phyloP scores from a whole-genome alignment of 257 asterid species.

The Gynochthodes officinalis region DNA sequence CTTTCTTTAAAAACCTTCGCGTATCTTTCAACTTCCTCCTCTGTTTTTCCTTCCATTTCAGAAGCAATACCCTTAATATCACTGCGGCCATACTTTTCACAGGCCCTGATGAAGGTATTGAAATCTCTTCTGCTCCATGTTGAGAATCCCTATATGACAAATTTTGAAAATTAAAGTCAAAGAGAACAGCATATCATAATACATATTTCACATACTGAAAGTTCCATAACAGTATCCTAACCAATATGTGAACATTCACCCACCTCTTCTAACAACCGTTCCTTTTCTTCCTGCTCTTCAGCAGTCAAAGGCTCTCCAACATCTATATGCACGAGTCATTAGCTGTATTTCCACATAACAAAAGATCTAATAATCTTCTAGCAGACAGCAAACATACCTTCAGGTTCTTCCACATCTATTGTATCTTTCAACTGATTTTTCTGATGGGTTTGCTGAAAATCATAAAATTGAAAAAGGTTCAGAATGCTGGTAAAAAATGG shows the following conservation, averaged over 20 bases:
- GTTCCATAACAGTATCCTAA: background rate
- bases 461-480: slow-evolving; percentile 10
- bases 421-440: slow-evolving; percentile 88
- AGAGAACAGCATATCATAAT: background rate
- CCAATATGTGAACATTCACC: slow-evolving; percentile 11
- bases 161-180: background rate
- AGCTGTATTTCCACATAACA: slow-evolving; percentile 20
- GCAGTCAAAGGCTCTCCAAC: slow-evolving; percentile 96
- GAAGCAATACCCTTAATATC: slow-evolving; percentile 78
- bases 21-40: slow-evolving; percentile 93
- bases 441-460: slow-evolving; percentile 67
- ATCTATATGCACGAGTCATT: slow-evolving; percentile 41
- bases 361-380: background rate
- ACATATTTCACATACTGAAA: background rate
- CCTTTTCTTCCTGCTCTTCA: slow-evolving; percentile 98
- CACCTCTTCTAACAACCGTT: slow-evolving; percentile 76
- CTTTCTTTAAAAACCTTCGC: slow-evolving; percentile 85
- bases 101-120: slow-evolving; percentile 89
- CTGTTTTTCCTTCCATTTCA: slow-evolving; percentile 97
- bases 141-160: slow-evolving; percentile 70
- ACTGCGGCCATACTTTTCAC: slow-evolving; percentile 92
- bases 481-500: slow-evolving; percentile 5
- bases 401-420: slow-evolving; percentile 87
- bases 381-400: slow-evolving; percentile 47
- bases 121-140: slow-evolving; percentile 99